Evolutionary conservation across 805 yeast genomes (phyloP), one percentile per base, ranked within the genome.

Genomic region (Myxozyma lipomycoides): DNA sequence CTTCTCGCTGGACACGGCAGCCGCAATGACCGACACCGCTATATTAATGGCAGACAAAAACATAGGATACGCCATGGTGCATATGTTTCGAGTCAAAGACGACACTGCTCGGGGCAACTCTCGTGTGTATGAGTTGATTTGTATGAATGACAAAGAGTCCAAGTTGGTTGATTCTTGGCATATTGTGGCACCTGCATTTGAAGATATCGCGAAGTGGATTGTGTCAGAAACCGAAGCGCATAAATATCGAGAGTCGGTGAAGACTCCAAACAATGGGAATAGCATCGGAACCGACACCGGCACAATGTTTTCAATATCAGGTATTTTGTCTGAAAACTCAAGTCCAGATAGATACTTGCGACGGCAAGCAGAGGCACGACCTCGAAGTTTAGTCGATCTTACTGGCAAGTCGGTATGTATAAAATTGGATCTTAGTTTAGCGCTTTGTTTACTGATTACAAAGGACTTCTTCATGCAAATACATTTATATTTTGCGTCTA

Each of bases 31-130:
- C 18, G 51, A 34, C 23, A 30, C 34, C 9, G 40, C 55, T 3
- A 25, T 50, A 23, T 21, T 51, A n/a, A 26, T 51, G 17, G 55
- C 56, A 6, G 54, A 51, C 41, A 24, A 25, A 9, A 40, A 43
- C 23, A 40, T 32, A 3, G 55, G 55, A 21, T 51, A 42, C 22
- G 55, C 47, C n/a, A 43, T 51, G 10, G 43, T 38, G 25, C 48
- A 25, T 12, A 18, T 21, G 12, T 51, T 48, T 17, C 24, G 51
- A 30, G 19, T 48, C 26, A 15, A 17, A 21, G 51, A 48, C 40
- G 43, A 34, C 22, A 22, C 19, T 24, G 47, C 51, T 12, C 51
- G 51, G 22, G 51, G 51, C 19, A 5, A 25, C 22, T 17, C n/a
- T 17, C 47, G 51, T 32, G 7, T 36, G 21, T 48, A 48, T 23